Conservation (phyloP, 164 flowering plant species). For the Vitis riparia region DNA sequence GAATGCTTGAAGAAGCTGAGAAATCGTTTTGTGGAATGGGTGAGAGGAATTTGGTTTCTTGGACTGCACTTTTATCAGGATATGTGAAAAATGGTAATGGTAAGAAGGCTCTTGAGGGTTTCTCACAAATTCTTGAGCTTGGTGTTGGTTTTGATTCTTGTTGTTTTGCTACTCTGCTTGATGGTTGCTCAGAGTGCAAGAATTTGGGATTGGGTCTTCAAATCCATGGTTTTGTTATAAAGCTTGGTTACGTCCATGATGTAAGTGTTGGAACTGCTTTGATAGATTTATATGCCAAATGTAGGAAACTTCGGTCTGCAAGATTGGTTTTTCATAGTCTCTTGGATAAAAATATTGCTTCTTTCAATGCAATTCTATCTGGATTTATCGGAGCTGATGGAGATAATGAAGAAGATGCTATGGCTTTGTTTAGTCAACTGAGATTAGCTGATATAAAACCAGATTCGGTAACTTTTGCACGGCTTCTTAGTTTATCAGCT, state of each 20-base stretch:
- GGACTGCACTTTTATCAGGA: constrained; percentile 41
- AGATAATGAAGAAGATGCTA: constrained; percentile 21
- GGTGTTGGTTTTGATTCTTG: constrained; percentile 26
- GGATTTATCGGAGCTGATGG: constrained; percentile 16
- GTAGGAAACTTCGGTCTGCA: constrained; percentile 20
- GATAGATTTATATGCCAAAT: constrained; percentile 33
- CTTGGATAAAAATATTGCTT: constrained; percentile 13
- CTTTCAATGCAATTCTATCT: constrained; percentile 34
- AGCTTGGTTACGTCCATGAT: constrained; percentile 23
- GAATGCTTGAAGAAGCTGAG: constrained; percentile 34
- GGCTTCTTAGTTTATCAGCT: constrained; percentile 32
- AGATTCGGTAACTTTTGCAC: constrained; percentile 29
- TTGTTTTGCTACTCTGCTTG: constrained; percentile 27
- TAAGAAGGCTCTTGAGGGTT: constrained; percentile 21
- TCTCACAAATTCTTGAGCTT: constrained; percentile 19
- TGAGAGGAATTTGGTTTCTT: constrained; percentile 32
- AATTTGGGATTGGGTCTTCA: constrained; percentile 27
- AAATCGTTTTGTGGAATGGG: constrained; percentile 21
- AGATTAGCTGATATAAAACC: constrained; percentile 29
- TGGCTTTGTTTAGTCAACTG: constrained; percentile 23
- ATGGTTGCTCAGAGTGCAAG: constrained; percentile 34
- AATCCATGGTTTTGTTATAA: constrained; percentile 29
- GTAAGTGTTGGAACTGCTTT: constrained; percentile 30
- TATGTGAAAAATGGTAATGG: constrained; percentile 26
- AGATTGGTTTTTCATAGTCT: constrained; percentile 22